Base-by-base conservation (phyloP, 2,329 filamentous ascomycete genomes). In the Dactylonectria estremocensis region DNA sequence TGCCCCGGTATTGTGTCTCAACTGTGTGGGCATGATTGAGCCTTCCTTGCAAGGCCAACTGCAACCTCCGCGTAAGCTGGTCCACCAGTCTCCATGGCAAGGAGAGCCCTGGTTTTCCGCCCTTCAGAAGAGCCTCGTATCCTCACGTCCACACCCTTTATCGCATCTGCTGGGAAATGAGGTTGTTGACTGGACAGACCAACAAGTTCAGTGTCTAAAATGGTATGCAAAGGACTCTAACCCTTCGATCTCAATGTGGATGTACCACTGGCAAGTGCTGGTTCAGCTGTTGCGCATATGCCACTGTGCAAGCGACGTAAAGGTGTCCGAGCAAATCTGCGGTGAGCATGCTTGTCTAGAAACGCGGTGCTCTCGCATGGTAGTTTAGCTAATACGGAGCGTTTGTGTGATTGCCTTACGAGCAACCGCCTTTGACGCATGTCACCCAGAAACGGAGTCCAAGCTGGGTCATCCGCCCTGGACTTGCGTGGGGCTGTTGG, bases 271-370 rank as follows among this genome's bases (percentile, higher is more conserved):
- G 31, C 28, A 20, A 37, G 28, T 35, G 9, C 10, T 35, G 50
- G 28, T 20, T 35, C 5, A 14, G 31, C 6, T 35, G 50, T 5
- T 11, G 18, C 8, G n/a, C n/a, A 20, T 18, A 35, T 35, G 5
- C 10, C n/a, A 10, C 13, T 20, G 8, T 20, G 8, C n/a, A 18
- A 35, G 35, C 49, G 40, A 43, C 40, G 18, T 31, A 8, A 52
- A 18, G 55, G 5, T 18, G 22, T 58, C 43, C n/a, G 20, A 48
- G 55, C 16, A 43, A 43, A 58, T 58, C 28, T 5, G 48, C 22
- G 28, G n/a, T 37, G 40, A 35, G 43, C 28, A 2, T 11, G 16
- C 9, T 6, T 18, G 49, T 52, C 14, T 11, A 5, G 28, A 9
- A 10, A 52, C 49, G 49, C 49, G 10, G 13, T n/a, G 2, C 5